These are phyloP conservation scores for Rhizophagus sp. DNA, from an alignment of 192 early-diverging fungal genomes.

Conservation along the genomic window DNA sequence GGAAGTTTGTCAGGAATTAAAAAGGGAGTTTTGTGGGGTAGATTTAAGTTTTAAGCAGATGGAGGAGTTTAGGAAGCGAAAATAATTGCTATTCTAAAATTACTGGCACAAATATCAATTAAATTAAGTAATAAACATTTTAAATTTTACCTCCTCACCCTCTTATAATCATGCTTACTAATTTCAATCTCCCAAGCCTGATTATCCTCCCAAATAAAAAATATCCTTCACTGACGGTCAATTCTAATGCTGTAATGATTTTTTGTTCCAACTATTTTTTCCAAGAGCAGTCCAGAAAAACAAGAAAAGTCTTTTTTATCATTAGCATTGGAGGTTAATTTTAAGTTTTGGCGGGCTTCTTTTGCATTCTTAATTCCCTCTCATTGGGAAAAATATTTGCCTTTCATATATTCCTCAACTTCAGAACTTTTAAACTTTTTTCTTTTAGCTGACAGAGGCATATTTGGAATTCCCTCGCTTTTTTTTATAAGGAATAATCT, in stretches of 20 bases:
- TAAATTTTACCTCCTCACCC: neutral
- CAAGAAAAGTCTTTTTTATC: constrained; percentile 10
- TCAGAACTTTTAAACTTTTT: constrained; percentile 12
- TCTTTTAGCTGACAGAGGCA: neutral
- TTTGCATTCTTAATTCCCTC: constrained; percentile 1
- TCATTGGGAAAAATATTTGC: neutral
- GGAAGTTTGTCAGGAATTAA: no score
- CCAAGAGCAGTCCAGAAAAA: no score
- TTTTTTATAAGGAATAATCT: constrained; percentile 1
- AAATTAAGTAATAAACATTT: no score
- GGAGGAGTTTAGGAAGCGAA: no score
- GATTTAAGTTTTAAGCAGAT: no score
- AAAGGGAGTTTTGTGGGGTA: no score
- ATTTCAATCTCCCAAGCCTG: constrained; percentile 8
- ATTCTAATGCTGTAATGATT: constrained; percentile 10
- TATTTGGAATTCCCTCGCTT: neutral
- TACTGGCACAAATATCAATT: no score
- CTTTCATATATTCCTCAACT: constrained; percentile 14
- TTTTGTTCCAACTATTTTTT: no score
- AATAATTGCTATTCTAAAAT: no score
- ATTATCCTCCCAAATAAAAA: neutral
- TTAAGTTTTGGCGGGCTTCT: constrained; percentile 16
- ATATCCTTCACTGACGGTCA: constrained; percentile 1
- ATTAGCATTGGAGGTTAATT: neutral
- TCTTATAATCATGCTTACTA: constrained; percentile 20